phyloP scores from a whole-genome alignment of 768 basidiomycete genomes.

The Auricularia cornea region DNA sequence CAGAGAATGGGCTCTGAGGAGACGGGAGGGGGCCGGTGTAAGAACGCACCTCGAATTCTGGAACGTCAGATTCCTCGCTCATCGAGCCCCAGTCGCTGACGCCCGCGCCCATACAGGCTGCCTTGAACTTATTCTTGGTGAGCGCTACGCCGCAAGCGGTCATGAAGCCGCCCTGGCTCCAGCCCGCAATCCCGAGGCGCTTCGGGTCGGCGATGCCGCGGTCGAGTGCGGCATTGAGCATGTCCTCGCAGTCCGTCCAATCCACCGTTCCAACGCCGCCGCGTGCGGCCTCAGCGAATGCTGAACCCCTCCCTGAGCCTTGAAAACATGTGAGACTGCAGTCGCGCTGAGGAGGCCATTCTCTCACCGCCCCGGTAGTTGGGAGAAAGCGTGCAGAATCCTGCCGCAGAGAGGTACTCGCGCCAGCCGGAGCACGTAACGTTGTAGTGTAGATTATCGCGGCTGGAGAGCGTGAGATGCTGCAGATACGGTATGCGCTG shows the following conservation, averaged over 20 bases:
- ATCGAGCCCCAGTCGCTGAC: constrained; percentile 9
- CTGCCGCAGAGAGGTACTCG: constrained; percentile 1
- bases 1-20: neutral
- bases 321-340: neutral
- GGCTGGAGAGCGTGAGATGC: neutral
- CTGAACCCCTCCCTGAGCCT: constrained; percentile 9
- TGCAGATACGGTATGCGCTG: neutral
- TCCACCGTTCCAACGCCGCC: constrained; percentile 8
- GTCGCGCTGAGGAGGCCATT: neutral
- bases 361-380: constrained; percentile 11
- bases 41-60: constrained; percentile 6
- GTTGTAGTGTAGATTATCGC: constrained; percentile 4
- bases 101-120: constrained; percentile 7
- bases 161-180: constrained; percentile 12
- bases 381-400: constrained; percentile 6
- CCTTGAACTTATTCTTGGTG: constrained; percentile 9
- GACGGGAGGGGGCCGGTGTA: neutral
- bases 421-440: neutral
- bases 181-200: constrained; percentile 8
- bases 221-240: constrained; percentile 8
- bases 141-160: constrained; percentile 11
- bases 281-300: constrained; percentile 6
- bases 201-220: constrained; percentile 7
- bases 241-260: constrained; percentile 11
- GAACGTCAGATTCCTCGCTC: constrained; percentile 6